phyloP scores from a whole-genome alignment of 768 basidiomycete species.

The Pleurotus sapidus region DNA sequence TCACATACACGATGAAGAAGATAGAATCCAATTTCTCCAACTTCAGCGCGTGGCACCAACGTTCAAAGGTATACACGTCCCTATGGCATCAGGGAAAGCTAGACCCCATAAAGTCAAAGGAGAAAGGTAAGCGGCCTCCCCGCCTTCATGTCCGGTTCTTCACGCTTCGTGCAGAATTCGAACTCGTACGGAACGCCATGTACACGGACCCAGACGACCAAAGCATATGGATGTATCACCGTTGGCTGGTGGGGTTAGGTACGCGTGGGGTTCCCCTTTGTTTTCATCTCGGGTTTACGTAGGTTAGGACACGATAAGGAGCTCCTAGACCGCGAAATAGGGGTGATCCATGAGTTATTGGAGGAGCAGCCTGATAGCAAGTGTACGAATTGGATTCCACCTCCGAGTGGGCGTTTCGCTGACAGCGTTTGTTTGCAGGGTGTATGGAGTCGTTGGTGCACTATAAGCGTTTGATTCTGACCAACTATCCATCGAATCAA shows the following conservation, averaged over 20 bases:
- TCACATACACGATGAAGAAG: constrained; percentile 85
- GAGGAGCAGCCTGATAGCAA: constrained; percentile 91
- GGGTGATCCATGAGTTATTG: constrained; percentile 76
- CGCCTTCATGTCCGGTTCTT: not conserved
- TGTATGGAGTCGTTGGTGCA: constrained; percentile 90
- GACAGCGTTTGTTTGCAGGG: constrained; percentile 50
- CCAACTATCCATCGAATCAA: constrained; percentile 33
- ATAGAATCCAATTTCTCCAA: constrained; percentile 95
- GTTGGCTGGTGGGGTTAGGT: constrained; percentile 92
- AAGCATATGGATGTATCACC: constrained; percentile 97
- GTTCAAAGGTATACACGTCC: constrained; percentile 72
- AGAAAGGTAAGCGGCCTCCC: constrained; percentile 53
- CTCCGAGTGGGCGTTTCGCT: not conserved
- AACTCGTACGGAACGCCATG: constrained; percentile 88
- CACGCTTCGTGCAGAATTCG: constrained; percentile 64
- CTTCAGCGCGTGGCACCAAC: constrained; percentile 98
- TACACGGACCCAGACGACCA: constrained; percentile 97
- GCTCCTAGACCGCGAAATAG: constrained; percentile 72
- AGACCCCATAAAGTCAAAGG: constrained; percentile 52
- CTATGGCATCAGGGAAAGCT: constrained; percentile 62
- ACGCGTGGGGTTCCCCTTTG: constrained; percentile 14
- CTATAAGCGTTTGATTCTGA: constrained; percentile 73
- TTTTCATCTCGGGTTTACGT: constrained; percentile 1
- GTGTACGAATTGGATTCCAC: constrained; percentile 47
- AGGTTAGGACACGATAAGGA: constrained; percentile 52